A percentile compares a stretch with the other conserved stretches of the same genome.
Conservation (phyloP, 352 stramenopile species). For the Elongisporangium anandrum region DNA sequence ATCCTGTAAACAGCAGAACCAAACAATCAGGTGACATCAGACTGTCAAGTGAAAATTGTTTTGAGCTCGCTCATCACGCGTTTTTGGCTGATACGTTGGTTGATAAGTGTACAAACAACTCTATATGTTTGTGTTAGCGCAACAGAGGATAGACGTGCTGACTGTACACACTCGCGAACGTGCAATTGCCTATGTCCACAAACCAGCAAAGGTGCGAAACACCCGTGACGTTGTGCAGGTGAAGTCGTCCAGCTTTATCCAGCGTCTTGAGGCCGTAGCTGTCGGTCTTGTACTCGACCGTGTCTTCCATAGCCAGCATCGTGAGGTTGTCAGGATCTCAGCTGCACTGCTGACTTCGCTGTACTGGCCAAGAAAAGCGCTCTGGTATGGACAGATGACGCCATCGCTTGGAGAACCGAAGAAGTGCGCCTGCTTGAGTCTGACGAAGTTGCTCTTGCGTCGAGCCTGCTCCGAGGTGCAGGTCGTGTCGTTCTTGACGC, state of each 20-base stretch:
- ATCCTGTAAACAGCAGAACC: no score
- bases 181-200: neutral
- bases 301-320: conserved; percentile 24
- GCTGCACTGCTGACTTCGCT: conserved; percentile 20
- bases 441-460: conserved; percentile 38
- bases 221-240: conserved; percentile 17
- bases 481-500: conserved; percentile 3
- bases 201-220: conserved; percentile 42
- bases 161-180: neutral
- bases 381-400: conserved; percentile 33
- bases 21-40: no score
- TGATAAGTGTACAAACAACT: neutral
- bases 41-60: no score
- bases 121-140: neutral
- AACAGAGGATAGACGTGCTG: neutral
- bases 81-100: no score
- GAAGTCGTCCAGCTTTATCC: conserved; percentile 15
- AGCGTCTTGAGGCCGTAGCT: conserved; percentile 37
- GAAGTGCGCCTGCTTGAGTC: conserved; percentile 36
- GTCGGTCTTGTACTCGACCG: conserved; percentile 29
- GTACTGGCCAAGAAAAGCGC: conserved; percentile 29
- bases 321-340: conserved; percentile 24
- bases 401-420: conserved; percentile 22
- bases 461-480: conserved; percentile 15
- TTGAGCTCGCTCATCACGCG: no score